Percentiles rank a stretch among this genome's conserved stretches.
phyloP scores from a whole-genome alignment of 2,329 filamentous ascomycete genomes.

The Magnaporthiopsis rhizophila region DNA sequence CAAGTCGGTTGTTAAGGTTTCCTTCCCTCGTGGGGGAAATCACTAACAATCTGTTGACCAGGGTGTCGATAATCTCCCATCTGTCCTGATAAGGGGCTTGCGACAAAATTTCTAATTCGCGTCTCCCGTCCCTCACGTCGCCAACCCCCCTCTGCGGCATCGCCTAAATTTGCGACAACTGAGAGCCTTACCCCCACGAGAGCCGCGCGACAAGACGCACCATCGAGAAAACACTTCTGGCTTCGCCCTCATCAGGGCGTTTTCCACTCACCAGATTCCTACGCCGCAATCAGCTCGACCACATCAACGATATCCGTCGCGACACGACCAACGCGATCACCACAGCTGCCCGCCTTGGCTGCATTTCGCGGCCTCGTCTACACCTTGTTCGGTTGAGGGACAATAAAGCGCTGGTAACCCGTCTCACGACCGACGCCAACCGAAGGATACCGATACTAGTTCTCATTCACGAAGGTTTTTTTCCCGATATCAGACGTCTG shows the following conservation, averaged over 20 bases:
- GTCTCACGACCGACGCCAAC: not conserved
- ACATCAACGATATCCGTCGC: no score
- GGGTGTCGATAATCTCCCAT: not conserved
- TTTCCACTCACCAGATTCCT: no score
- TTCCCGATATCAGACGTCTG: not conserved
- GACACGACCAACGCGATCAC: not conserved
- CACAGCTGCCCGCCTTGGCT: not conserved
- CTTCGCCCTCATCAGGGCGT: not conserved
- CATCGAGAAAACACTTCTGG: not conserved
- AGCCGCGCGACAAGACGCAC: not conserved
- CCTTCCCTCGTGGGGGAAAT: no score
- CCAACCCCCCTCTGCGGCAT: not conserved
- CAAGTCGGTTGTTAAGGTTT: not conserved
- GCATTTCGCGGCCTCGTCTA: not conserved
- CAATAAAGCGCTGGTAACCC: not conserved
- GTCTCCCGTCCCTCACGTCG: not conserved
- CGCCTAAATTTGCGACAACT: conserved; percentile 4
- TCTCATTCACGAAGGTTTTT: not conserved
- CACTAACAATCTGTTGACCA: not conserved
- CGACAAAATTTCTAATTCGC: conserved; percentile 1
- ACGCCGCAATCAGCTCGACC: not conserved
- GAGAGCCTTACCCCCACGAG: not conserved
- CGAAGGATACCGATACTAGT: not conserved
- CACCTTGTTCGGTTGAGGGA: not conserved
- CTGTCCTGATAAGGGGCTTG: conserved; percentile 4